Base-by-base conservation (phyloP, 495 filamentous ascomycete species). In the Polyplosphaeria fusca region DNA sequence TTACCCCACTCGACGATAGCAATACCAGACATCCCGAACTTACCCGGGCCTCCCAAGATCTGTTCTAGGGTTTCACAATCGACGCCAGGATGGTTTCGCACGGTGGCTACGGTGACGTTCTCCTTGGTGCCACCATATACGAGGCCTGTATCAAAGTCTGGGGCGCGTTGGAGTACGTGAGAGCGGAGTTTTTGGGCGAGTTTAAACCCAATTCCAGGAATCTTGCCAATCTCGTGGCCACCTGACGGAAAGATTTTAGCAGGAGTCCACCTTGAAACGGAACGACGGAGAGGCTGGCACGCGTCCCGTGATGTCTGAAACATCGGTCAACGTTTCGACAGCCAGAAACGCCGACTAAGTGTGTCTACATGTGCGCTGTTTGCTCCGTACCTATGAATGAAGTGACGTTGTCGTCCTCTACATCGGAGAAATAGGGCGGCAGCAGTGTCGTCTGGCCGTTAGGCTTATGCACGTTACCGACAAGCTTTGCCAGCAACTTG, bases 201-300 rank as follows among this genome's bases (percentile, higher is more conserved):
- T 47, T 86, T 91, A 61, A 80, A 84, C 7, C 92, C 91, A 30
- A 97, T 88, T 0, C 91, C 89, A 0, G 92, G 92, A 27, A 97
- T 80, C 63, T 86, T 87, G 38, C 88, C 84, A 46, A 97, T 82
- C 52, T 84, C 82, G 62, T 90, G 86, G 16, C 55, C 64, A 61
- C 94, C 89, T 76, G 63, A 96, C 95, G 0, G 63, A 56, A 1
- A n/a, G n/a, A n/a, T n/a, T n/a, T n/a, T n/a, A n/a, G n/a, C n/a
- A n/a, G n/a, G n/a, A n/a, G n/a, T n/a, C n/a, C n/a, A n/a, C n/a
- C n/a, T n/a, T n/a, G n/a, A n/a, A n/a, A n/a, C n/a, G n/a, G n/a
- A n/a, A n/a, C n/a, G n/a, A n/a, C n/a, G n/a, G n/a, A n/a, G n/a
- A n/a, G n/a, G n/a, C n/a, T n/a, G n/a, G n/a, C n/a, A n/a, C n/a